Evolutionary conservation across 352 stramenopile genomes (phyloP).

Genomic region (Globisporangium abappressorium): DNA sequence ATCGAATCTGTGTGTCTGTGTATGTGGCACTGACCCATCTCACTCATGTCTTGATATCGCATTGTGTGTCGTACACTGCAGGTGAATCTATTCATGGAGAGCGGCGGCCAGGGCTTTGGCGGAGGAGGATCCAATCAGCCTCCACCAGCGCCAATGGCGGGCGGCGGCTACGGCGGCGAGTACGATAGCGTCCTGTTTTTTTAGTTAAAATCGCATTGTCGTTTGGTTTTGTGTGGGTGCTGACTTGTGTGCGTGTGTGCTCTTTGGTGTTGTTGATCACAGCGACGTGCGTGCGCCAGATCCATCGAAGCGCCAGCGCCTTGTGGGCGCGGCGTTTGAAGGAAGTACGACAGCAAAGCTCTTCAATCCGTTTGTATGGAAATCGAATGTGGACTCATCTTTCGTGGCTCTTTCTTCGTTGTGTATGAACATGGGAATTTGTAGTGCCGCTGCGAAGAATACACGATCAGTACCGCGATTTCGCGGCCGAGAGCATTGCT

Average conservation of each 20-base stretch:
- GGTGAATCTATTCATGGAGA: conserved; percentile 87
- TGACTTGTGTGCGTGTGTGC: conserved; percentile 5
- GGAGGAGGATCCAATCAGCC: conserved; percentile 12
- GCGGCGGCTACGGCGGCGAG: conserved; percentile 34
- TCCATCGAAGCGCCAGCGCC: conserved; percentile 77
- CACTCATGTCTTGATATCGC: not conserved
- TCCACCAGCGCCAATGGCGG: conserved; percentile 31
- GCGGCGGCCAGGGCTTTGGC: conserved; percentile 37
- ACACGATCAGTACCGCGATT: conserved; percentile 75
- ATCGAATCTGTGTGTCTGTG: not conserved
- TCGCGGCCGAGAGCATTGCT: conserved; percentile 78
- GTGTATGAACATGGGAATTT: conserved; percentile 1
- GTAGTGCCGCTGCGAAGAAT: conserved; percentile 52
- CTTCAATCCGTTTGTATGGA: not conserved
- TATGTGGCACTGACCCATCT: not conserved
- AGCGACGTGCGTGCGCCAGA: conserved; percentile 74
- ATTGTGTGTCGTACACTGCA: not conserved
- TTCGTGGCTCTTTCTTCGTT: not conserved
- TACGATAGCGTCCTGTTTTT: conserved; percentile 8
- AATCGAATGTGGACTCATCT: not conserved
- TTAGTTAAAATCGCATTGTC: conserved; percentile 7
- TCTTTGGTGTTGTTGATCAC: conserved; percentile 13
- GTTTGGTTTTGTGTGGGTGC: not conserved
- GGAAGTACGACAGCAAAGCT: conserved; percentile 19
- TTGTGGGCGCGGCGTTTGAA: conserved; percentile 58